A percentile compares a stretch with the other conserved stretches of the same genome.
Evolutionary conservation across 2,329 filamentous ascomycete species (phyloP).

Genomic region (Penicillium sp.): DNA sequence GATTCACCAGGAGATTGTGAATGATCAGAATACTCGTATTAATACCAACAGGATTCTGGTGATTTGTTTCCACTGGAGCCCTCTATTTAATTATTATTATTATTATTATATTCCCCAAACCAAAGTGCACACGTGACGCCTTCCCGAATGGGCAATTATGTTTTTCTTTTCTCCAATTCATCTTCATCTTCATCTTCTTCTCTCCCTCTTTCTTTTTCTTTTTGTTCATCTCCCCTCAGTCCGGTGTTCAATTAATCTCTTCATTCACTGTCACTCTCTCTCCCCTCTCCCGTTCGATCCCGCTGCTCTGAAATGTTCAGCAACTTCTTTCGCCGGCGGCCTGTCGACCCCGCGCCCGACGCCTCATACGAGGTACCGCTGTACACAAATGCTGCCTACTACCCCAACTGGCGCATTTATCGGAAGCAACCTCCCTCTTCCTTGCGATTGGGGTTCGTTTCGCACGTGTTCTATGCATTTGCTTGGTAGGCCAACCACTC

Average conservation of each 20-base stretch:
- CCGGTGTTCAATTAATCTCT: too few relatives aligned
- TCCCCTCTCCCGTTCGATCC: not conserved
- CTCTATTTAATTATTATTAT: too few relatives aligned
- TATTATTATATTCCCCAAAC: too few relatives aligned
- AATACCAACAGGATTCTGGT: too few relatives aligned
- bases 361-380: conserved; percentile 42
- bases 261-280: not conserved
- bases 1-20: too few relatives aligned
- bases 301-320: conserved; percentile 18
- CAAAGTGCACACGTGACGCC: conserved; percentile 29
- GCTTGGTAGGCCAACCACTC: conserved; percentile 56
- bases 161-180: conserved; percentile 5
- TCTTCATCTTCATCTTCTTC: not conserved
- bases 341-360: conserved; percentile 22
- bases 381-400: conserved; percentile 75
- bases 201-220: not conserved
- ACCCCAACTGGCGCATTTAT: conserved; percentile 79
- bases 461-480: conserved; percentile 83
- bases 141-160: conserved; percentile 17
- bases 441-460: conserved; percentile 75
- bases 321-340: conserved; percentile 22
- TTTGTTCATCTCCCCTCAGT: not conserved
- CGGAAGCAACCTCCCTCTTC: conserved; percentile 72
- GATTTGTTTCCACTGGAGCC: too few relatives aligned
- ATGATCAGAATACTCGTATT: too few relatives aligned